Base-by-base conservation (phyloP, 164 flowering plant genomes). In the Dillenia suffruticosa region DNA sequence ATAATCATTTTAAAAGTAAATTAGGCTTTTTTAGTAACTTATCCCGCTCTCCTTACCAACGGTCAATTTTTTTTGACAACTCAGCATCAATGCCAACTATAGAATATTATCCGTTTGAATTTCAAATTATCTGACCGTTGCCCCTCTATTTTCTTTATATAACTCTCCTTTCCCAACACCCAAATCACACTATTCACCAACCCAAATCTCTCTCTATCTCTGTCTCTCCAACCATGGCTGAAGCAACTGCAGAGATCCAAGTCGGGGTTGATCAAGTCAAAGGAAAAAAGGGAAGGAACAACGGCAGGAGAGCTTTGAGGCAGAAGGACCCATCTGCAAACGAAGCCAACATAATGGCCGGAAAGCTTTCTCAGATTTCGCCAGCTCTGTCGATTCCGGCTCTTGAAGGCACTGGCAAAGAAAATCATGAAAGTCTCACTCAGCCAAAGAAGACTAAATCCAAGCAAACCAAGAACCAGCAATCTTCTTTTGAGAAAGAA, bases 401-500 rank as follows among this genome's bases (percentile, higher is more conserved):
- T 0, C 12, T 52, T 59, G 40, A 54, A 54, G 14, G 66, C 3
- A 59, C 58, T 32, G 77, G 63, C 5, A 89, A 83, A 62, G 91
- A 88, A 76, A 84, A 86, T 63, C 73, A 53, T 10, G 82, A 74
- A 70, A 69, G 61, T 63, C 81, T 80, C n/a, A 72, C 82, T 22
- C 77, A 75, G 68, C 67, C 69, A 59, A 79, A 73, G 72, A 57
- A 66, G 49, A 69, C 66, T 6, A 75, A 68, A 58, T 40, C 54
- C 16, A 75, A 77, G 43, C 54, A 62, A 0, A 9, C 65, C 15
- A 58, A 74, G 57, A 60, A 55, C 40, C 40, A 5, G 40, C 40
- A 32, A 32, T 32, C 40, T n/a, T 73, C 83, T 26, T 80, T 86
- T 12, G 92, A 84, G 76, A 84, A 83, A 53, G 90, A 88, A 15